phyloP scores from a whole-genome alignment of 352 stramenopile species.

The Globisporangium apiculatum region DNA sequence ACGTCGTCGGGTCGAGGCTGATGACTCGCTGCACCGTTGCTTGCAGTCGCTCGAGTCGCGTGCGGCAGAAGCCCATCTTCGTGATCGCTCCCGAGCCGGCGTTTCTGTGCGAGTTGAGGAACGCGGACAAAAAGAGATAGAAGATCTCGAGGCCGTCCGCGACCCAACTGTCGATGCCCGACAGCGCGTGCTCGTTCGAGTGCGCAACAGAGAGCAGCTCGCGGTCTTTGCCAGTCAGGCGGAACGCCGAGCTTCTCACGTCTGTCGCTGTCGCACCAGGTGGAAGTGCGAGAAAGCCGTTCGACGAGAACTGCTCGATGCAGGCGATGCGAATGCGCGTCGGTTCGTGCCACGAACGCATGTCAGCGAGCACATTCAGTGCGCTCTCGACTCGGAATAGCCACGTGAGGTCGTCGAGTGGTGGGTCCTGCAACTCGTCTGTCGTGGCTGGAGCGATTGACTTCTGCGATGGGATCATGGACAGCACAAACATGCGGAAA shows the following conservation, averaged over 20 bases:
- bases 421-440: too few relatives aligned
- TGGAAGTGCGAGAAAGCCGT: slow-evolving; percentile 1
- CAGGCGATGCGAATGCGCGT: slow-evolving; percentile 11
- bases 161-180: slow-evolving; percentile 7
- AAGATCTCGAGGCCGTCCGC: slow-evolving; percentile 11
- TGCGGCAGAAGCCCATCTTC: slow-evolving; percentile 13
- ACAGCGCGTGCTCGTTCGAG: slow-evolving; percentile 4
- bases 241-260: slow-evolving; percentile 1
- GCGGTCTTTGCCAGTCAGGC: slow-evolving; percentile 10
- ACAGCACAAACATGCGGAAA: slow-evolving; percentile 1
- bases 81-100: slow-evolving; percentile 3
- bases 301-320: slow-evolving; percentile 6
- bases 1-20: slow-evolving; percentile 6
- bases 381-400: slow-evolving; percentile 9
- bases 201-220: slow-evolving; percentile 10
- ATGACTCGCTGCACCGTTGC: slow-evolving; percentile 8
- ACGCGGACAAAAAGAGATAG: slow-evolving; percentile 13
- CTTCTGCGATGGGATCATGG: background rate
- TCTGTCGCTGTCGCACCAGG: background rate
- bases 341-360: slow-evolving; percentile 11
- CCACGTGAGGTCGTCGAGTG: slow-evolving; percentile 1
- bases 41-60: slow-evolving; percentile 9
- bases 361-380: slow-evolving; percentile 12
- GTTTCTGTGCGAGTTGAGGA: slow-evolving; percentile 14
- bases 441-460: background rate